These are phyloP conservation scores for Hypoxylon fuscum DNA, from an alignment of 495 filamentous ascomycete species.

Conservation along the genomic window DNA sequence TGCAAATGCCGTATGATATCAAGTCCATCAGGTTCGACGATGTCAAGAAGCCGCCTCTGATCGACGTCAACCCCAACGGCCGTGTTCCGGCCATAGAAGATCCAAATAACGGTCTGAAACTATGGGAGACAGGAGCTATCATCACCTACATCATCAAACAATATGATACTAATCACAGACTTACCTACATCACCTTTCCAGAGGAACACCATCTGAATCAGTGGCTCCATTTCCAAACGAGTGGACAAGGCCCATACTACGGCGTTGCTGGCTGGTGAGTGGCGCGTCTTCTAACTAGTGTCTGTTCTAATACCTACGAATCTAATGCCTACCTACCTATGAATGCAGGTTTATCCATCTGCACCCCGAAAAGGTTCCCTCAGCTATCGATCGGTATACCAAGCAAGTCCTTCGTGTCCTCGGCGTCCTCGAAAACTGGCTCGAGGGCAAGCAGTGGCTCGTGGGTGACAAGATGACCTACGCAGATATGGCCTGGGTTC, in stretches of 20 bases:
- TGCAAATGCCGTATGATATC: constrained; percentile 61
- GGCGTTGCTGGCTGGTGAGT: constrained; percentile 53
- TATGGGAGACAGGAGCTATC: constrained; percentile 77
- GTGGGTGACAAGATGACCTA: constrained; percentile 42
- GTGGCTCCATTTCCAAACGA: constrained; percentile 57
- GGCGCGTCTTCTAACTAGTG: too few species aligned
- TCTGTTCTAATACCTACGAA: constrained; percentile 44
- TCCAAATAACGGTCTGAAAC: constrained; percentile 65
- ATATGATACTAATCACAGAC: constrained; percentile 72
- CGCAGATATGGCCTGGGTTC: constrained; percentile 45
- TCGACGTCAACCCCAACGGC: constrained; percentile 72
- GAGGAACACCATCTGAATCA: constrained; percentile 40
- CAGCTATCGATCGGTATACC: constrained; percentile 55
- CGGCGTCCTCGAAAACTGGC: constrained; percentile 48
- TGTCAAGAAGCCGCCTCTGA: constrained; percentile 62
- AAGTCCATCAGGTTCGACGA: constrained; percentile 32
- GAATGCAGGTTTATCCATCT: constrained; percentile 52
- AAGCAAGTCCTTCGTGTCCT: constrained; percentile 53
- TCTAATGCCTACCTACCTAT: too few species aligned
- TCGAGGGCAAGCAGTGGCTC: constrained; percentile 27
- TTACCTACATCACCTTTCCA: constrained; percentile 56
- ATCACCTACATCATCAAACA: constrained; percentile 72
- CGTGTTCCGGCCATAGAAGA: constrained; percentile 61
- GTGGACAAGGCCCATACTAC: constrained; percentile 61
- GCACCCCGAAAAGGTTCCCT: constrained; percentile 50